Evolutionary conservation across 2,329 filamentous ascomycete genomes (phyloP), one percentile per base, ranked within the genome.

Genomic region (Ceratocystis diversiconidia): DNA sequence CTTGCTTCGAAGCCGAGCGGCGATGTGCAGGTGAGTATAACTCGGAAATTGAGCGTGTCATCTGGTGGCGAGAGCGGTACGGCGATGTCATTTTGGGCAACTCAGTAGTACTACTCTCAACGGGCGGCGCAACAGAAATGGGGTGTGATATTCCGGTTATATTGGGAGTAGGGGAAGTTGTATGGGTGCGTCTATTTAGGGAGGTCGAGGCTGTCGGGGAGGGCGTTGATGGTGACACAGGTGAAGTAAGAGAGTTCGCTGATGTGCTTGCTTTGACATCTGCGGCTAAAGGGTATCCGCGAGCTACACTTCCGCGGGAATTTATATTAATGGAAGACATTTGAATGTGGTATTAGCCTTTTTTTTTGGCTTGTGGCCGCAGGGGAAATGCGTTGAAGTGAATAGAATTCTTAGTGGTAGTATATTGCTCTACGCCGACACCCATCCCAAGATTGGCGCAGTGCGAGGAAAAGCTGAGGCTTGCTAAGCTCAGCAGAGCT

Each of bases 21-120:
- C 55, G 66, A 30, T 63, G 63, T 22, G 52, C 62, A 41, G 81
- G 79, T 44, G 79, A 77, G 28, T 80, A 76, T 63, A 82, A 70
- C 69, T 84, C 82, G 57, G 79, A 79, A 67, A 84, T 77, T 60
- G 83, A 85, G 43, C 81, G 79, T 68, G 77, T 80, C 67, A 83
- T 75, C 69, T 82, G 80, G 70, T 83, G 82, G 67, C 78, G 78
- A 73, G 71, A 69, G 71, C 64, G 66, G 48, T 68, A 66, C 10
- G 66, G 66, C 7, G 66, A 68, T 17, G 66, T 64, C 19, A 66
- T 50, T 19, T 65, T 62, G 22, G 64, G 64, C 22, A 60, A 32
- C 5, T 66, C 64, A 17, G 60, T 52, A 22, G 61, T 6, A 43
- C 30, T 5, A 36, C 12, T 8, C 12, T 28, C n/a, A 44, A 61